phyloP scores from a whole-genome alignment of 805 yeast genomes.

The Myxozyma kluyveri region DNA sequence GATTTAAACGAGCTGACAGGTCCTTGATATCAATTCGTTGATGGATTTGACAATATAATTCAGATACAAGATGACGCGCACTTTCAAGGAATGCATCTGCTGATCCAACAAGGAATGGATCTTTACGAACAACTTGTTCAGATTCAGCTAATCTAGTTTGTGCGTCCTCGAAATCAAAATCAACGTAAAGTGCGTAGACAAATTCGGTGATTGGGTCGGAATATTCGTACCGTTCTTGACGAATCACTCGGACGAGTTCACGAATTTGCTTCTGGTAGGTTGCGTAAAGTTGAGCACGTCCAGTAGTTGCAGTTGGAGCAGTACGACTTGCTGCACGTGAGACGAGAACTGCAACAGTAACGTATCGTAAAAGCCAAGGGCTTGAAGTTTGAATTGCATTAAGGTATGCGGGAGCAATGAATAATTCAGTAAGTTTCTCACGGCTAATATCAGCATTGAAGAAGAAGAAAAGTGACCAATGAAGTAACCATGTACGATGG shows the following conservation, averaged over 20 bases:
- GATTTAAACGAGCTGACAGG: constrained; percentile 46
- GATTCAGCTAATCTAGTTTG: constrained; percentile 49
- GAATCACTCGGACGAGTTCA: constrained; percentile 56
- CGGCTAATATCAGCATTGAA: constrained; percentile 53
- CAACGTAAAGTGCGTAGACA: constrained; percentile 53
- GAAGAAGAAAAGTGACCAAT: constrained; percentile 65
- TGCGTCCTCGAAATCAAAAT: constrained; percentile 57
- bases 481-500: constrained; percentile 65
- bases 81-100: constrained; percentile 46
- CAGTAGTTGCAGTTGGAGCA: constrained; percentile 30
- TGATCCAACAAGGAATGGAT: constrained; percentile 52
- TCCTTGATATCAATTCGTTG: constrained; percentile 48
- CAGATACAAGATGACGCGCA: constrained; percentile 52
- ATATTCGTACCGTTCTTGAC: constrained; percentile 64
- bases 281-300: constrained; percentile 30
- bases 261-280: constrained; percentile 53
- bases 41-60: constrained; percentile 55
- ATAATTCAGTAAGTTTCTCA: constrained; percentile 55
- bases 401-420: constrained; percentile 57
- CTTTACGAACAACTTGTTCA: constrained; percentile 49
- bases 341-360: constrained; percentile 57
- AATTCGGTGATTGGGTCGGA: constrained; percentile 61
- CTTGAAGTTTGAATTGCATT: constrained; percentile 67
- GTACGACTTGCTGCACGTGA: constrained; percentile 34
- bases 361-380: constrained; percentile 68